A percentile compares a stretch with the other conserved stretches of the same genome.
Conservation (phyloP, 139 green algal genomes). For the Chlamydomonas schloesseri region DNA sequence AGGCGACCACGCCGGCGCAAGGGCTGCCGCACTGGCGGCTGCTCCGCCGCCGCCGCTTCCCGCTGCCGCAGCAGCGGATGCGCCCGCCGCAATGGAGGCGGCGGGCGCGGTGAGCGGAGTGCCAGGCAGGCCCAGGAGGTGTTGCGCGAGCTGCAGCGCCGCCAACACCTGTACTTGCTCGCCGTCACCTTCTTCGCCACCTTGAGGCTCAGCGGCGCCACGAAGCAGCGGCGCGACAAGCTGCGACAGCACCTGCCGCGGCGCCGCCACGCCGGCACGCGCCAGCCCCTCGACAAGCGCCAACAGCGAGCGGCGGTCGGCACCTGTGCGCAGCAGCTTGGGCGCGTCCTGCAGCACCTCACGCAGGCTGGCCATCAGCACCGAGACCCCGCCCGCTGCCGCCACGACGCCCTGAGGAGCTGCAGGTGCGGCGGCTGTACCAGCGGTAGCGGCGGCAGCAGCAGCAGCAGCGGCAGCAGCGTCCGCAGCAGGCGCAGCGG, state of each 20-base stretch:
- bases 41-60: too few species aligned
- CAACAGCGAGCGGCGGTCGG: not conserved
- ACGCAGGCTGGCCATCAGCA: not conserved
- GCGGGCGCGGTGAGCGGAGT: too few species aligned
- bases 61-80: too few species aligned
- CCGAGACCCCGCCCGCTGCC: not conserved
- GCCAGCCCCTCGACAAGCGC: not conserved
- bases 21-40: not conserved
- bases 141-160: not conserved
- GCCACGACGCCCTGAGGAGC: not conserved
- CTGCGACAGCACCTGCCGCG: constrained; percentile 13
- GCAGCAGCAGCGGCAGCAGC: not conserved
- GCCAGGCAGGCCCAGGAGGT: not conserved
- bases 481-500: not conserved
- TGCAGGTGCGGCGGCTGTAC: too few species aligned
- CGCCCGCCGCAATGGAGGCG: too few species aligned
- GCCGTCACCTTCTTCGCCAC: not conserved
- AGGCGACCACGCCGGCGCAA: not conserved
- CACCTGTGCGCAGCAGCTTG: not conserved
- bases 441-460: not conserved
- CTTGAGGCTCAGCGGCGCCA: not conserved
- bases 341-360: not conserved
- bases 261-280: not conserved
- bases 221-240: not conserved
- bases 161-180: not conserved